Percentiles rank a stretch among this genome's conserved stretches.
Evolutionary conservation across 352 stramenopile genomes (phyloP).

Genomic region (Phytophthora litchii): DNA sequence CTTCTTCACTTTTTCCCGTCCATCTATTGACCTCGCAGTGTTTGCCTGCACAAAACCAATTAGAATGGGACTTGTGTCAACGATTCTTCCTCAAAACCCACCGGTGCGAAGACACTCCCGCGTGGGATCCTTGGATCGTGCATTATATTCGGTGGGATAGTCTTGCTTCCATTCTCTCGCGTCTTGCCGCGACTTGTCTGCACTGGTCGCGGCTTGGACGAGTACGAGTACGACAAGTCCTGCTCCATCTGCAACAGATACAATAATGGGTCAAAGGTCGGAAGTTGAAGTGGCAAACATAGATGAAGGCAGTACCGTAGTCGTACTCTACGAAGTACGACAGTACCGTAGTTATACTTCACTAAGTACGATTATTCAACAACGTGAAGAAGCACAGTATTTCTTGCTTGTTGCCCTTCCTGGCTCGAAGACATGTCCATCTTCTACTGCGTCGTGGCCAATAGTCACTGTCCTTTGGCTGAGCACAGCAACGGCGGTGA

Average conservation of each 20-base stretch:
- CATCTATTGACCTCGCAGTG: neutral
- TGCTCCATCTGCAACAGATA: constrained; percentile 37
- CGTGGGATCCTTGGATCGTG: constrained; percentile 68
- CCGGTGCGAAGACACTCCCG: constrained; percentile 67
- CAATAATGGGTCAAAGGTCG: constrained; percentile 30
- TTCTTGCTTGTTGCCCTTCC: constrained; percentile 7
- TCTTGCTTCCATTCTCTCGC: constrained; percentile 36
- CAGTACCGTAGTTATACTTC: neutral
- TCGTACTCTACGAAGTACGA: neutral
- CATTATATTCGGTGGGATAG: constrained; percentile 70
- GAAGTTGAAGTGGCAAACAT: constrained; percentile 26
- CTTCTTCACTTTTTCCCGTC: neutral
- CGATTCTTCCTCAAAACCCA: constrained; percentile 8
- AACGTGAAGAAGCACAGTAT: constrained; percentile 16
- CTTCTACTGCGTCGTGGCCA: constrained; percentile 89
- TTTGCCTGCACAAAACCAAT: neutral
- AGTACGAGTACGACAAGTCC: constrained; percentile 80
- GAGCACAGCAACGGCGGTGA: constrained; percentile 85
- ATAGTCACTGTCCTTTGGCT: constrained; percentile 77
- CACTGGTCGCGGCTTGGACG: constrained; percentile 74
- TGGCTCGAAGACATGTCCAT: constrained; percentile 62
- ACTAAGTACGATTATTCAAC: constrained; percentile 3
- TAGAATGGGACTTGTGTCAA: neutral
- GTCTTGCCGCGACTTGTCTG: constrained; percentile 66
- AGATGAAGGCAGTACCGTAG: constrained; percentile 2